Evolutionary conservation across 2,329 filamentous ascomycete genomes (phyloP).

Genomic region (Colletotrichum somersetense): DNA sequence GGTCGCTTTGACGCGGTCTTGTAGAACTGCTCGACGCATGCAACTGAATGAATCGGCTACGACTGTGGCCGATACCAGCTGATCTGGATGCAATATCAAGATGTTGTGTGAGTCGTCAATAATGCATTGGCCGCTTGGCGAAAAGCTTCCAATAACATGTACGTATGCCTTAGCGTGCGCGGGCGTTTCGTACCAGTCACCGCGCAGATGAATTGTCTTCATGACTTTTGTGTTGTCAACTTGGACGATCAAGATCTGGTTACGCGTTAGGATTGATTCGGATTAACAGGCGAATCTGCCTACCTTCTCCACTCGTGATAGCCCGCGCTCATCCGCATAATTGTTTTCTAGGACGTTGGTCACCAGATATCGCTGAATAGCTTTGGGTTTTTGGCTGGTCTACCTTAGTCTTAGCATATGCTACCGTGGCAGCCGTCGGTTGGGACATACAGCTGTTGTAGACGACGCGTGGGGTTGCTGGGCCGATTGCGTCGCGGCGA

Average conservation of each 20-base stretch:
- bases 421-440: constrained; percentile 44
- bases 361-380: constrained; percentile 89
- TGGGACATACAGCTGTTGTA: constrained; percentile 54
- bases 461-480: constrained; percentile 46
- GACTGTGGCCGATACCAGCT: constrained; percentile 93
- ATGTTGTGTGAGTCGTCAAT: constrained; percentile 87
- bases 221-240: constrained; percentile 77
- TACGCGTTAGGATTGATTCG: constrained; percentile 39
- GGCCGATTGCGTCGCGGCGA: constrained; percentile 77
- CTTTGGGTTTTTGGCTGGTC: constrained; percentile 75
- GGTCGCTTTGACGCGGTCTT: constrained; percentile 94
- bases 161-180: constrained; percentile 82
- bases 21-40: constrained; percentile 88
- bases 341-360: constrained; percentile 78
- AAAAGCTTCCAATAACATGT: constrained; percentile 86
- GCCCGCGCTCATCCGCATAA: constrained; percentile 74
- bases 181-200: constrained; percentile 87
- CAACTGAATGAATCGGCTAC: constrained; percentile 97
- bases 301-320: constrained; percentile 79
- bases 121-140: constrained; percentile 77
- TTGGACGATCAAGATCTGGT: constrained; percentile 84
- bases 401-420: constrained; percentile 75
- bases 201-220: constrained; percentile 81
- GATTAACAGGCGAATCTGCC: constrained; percentile 39
- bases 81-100: constrained; percentile 92